These are phyloP conservation scores for Chalciporus sp. DNA, from an alignment of 1,284 basidiomycete genomes.

Conservation along the genomic window DNA sequence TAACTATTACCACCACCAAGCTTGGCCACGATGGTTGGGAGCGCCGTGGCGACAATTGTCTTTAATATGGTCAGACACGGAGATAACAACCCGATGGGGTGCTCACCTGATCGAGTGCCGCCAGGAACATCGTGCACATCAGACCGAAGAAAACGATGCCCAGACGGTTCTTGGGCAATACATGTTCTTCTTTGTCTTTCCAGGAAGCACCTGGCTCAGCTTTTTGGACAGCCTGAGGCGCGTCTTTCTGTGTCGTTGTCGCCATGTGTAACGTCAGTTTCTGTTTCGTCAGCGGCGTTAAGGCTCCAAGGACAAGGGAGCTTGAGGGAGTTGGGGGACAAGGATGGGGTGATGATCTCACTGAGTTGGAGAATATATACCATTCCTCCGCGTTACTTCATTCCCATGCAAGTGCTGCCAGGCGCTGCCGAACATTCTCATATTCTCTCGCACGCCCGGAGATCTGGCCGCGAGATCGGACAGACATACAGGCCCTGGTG, in stretches of 20 bases:
- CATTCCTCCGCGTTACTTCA: too few relatives aligned
- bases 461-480: too few relatives aligned
- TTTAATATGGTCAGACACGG: constrained; percentile 27
- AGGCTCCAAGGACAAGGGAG: too few relatives aligned
- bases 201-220: constrained; percentile 50
- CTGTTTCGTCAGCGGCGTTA: too few relatives aligned
- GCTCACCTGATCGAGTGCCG: constrained; percentile 59
- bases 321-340: too few relatives aligned
- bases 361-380: too few relatives aligned
- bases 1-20: constrained; percentile 71
- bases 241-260: constrained; percentile 7
- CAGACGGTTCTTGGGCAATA: constrained; percentile 58
- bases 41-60: constrained; percentile 81
- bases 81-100: too few relatives aligned
- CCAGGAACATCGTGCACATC: constrained; percentile 58
- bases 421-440: too few relatives aligned
- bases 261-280: constrained; percentile 1
- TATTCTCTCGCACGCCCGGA: too few relatives aligned
- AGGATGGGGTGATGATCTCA: too few relatives aligned
- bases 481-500: too few relatives aligned
- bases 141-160: constrained; percentile 56
- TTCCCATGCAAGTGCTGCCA: too few relatives aligned
- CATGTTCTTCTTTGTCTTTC: constrained; percentile 55
- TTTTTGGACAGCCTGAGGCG: constrained; percentile 23
- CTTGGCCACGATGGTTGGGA: constrained; percentile 70